Conservation (phyloP, 805 yeast genomes). For the Kodamaea hsintzibuensis region DNA sequence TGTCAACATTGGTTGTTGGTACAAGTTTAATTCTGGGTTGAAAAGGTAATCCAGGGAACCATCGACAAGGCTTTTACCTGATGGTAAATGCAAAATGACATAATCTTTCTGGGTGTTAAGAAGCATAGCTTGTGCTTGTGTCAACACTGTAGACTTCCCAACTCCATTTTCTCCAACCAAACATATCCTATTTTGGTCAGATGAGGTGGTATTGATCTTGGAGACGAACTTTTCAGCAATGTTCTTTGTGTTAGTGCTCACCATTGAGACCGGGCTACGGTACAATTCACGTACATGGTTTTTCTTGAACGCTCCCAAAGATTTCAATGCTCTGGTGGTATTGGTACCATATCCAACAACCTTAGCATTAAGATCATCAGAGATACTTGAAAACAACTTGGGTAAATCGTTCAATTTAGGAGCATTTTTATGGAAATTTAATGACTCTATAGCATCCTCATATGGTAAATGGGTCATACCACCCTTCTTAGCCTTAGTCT, state of each 20-base stretch:
- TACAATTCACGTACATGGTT: slow-evolving; percentile 61
- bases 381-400: slow-evolving; percentile 8
- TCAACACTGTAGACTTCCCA: slow-evolving; percentile 73
- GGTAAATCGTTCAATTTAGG: slow-evolving; percentile 18
- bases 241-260: slow-evolving; percentile 50
- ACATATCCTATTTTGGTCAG: slow-evolving; percentile 49
- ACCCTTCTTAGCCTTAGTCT: slow-evolving; percentile 32
- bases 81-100: slow-evolving; percentile 51
- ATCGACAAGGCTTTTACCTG: slow-evolving; percentile 60
- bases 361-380: slow-evolving; percentile 6
- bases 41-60: slow-evolving; percentile 71
- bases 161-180: slow-evolving; percentile 72
- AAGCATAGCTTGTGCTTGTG: slow-evolving; percentile 69
- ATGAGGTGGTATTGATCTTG: slow-evolving; percentile 29
- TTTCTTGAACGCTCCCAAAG: slow-evolving; percentile 65
- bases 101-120: slow-evolving; percentile 31
- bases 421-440: slow-evolving; percentile 37
- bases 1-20: slow-evolving; percentile 79
- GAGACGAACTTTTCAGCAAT: slow-evolving; percentile 41
- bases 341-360: slow-evolving; percentile 40
- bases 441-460: slow-evolving; percentile 35
- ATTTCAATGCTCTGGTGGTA: slow-evolving; percentile 45
- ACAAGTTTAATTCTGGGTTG: slow-evolving; percentile 48
- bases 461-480: slow-evolving; percentile 44
- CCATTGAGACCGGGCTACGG: slow-evolving; percentile 56